Conservation (phyloP, 257 asterid species). For the Orobanche coerulescens region DNA sequence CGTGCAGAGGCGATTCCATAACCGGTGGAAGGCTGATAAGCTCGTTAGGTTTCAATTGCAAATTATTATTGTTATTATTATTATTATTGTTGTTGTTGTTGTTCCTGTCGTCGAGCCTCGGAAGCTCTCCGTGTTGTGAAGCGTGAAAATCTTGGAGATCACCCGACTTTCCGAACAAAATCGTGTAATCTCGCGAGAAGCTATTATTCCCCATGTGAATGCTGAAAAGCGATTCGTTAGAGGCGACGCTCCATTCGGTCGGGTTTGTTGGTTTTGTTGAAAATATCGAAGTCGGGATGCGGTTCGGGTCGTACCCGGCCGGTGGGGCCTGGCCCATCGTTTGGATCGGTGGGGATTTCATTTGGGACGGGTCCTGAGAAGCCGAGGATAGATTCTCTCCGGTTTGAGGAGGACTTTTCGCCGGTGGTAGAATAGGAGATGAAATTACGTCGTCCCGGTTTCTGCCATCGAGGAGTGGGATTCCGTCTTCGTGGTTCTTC, state of each 20-base stretch:
- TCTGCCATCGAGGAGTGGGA: slow-evolving; percentile 6
- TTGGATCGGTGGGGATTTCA: slow-evolving; percentile 50
- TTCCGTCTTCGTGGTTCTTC: slow-evolving; percentile 3
- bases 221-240: slow-evolving; percentile 81
- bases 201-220: slow-evolving; percentile 83
- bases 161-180: slow-evolving; percentile 37
- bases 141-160: slow-evolving; percentile 41
- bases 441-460: slow-evolving; percentile 16
- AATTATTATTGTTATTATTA: slow-evolving; percentile 1
- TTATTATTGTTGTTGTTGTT: no score
- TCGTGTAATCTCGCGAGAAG: slow-evolving; percentile 47
- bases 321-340: slow-evolving; percentile 36
- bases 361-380: background rate
- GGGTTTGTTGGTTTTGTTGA: slow-evolving; percentile 33
- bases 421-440: background rate
- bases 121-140: slow-evolving; percentile 38
- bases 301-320: slow-evolving; percentile 62
- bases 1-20: slow-evolving; percentile 33
- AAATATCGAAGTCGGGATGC: slow-evolving; percentile 65
- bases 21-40: slow-evolving; percentile 47
- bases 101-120: slow-evolving; percentile 47
- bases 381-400: background rate
- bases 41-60: slow-evolving; percentile 3
- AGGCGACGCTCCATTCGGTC: slow-evolving; percentile 66
- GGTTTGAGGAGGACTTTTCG: background rate